These are phyloP conservation scores for Buxus sempervirens DNA, from an alignment of 164 flowering plant species.

Conservation along the genomic window DNA sequence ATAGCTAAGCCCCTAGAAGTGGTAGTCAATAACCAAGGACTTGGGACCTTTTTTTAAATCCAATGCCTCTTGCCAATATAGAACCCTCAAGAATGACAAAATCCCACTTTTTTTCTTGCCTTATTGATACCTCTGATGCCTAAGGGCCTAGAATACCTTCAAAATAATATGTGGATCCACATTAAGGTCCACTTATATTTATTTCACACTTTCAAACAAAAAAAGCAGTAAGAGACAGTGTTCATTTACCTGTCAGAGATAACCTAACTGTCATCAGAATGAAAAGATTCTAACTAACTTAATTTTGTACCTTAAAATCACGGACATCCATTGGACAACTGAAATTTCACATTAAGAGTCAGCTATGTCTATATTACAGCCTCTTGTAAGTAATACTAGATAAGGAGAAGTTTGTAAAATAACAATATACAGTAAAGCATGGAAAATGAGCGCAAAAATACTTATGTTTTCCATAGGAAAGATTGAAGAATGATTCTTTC, in stretches of 20 bases:
- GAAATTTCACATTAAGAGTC: neutral
- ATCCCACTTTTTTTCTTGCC: neutral
- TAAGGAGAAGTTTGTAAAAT: neutral
- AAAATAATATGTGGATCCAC: no score
- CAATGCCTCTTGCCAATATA: neutral
- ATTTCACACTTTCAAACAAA: neutral
- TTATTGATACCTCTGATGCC: neutral
- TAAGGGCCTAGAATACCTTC: neutral
- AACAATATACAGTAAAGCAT: neutral
- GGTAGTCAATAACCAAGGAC: neutral
- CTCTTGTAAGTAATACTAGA: neutral
- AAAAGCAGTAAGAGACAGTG: neutral
- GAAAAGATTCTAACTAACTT: neutral
- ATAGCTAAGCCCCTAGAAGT: neutral
- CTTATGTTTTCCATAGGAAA: neutral
- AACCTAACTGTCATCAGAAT: neutral
- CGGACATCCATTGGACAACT: neutral
- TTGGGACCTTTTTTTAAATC: neutral
- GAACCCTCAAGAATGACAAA: neutral
- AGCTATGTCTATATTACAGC: neutral
- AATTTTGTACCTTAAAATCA: neutral
- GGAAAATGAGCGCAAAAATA: neutral
- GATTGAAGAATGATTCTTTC: neutral
- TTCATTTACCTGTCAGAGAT: no score
- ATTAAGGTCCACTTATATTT: neutral